Percentiles rank a stretch among this genome's conserved stretches.
Evolutionary conservation across 805 yeast genomes (phyloP).

Genomic region (Nakazawaea ernobii): DNA sequence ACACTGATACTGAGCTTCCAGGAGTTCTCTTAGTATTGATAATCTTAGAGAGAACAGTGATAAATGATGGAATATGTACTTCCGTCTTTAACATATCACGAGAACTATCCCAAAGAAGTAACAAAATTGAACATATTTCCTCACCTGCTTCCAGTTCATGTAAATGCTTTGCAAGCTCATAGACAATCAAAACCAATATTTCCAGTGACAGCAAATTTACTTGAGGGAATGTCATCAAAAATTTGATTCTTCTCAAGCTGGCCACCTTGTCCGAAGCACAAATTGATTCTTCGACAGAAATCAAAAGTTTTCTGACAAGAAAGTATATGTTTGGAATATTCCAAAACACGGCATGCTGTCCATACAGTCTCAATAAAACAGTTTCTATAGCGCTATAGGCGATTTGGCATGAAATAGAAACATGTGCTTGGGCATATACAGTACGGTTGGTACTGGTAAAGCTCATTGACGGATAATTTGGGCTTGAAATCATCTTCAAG

Average conservation of each 20-base stretch:
- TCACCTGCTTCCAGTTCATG: constrained; percentile 12
- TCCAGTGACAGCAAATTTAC: constrained; percentile 12
- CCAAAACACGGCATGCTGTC: constrained; percentile 27
- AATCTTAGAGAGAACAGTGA: constrained; percentile 17
- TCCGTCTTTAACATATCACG: constrained; percentile 6
- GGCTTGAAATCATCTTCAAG: not conserved
- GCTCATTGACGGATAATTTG: not conserved
- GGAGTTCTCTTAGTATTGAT: constrained; percentile 3
- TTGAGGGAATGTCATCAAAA: constrained; percentile 25
- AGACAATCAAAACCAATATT: constrained; percentile 18
- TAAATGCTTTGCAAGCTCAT: constrained; percentile 20
- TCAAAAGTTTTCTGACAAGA: constrained; percentile 28
- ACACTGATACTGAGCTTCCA: not conserved
- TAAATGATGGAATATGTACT: constrained; percentile 13
- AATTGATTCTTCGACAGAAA: constrained; percentile 18
- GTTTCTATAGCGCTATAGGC: constrained; percentile 3
- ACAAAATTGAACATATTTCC: constrained; percentile 25
- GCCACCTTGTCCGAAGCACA: constrained; percentile 19
- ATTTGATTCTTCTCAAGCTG: constrained; percentile 31
- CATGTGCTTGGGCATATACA: not conserved
- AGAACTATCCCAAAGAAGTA: constrained; percentile 13
- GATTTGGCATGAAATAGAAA: constrained; percentile 7
- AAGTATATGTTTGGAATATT: constrained; percentile 27
- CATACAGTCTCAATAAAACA: constrained; percentile 19
- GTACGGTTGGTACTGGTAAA: not conserved